Evolutionary conservation across 768 basidiomycete genomes (phyloP), one percentile per base, ranked within the genome.

Genomic region (Mycena rebaudengoi): DNA sequence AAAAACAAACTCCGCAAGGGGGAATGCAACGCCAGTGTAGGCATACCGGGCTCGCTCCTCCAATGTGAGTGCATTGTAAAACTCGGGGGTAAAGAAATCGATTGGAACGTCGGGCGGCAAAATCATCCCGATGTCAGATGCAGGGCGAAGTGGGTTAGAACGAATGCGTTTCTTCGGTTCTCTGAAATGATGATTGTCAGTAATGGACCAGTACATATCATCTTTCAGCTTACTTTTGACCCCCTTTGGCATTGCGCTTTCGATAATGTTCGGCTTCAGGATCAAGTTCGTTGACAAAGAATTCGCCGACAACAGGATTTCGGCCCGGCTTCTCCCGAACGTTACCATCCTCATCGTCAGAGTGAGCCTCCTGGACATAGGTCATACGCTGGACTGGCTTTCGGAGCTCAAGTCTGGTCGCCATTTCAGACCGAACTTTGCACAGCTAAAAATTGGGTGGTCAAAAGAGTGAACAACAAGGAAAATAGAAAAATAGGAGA

Each of bases 191-290:
- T 4, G 33, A 30, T 30, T 41, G 21, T 21, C n/a, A 59, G 18
- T 44, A 3, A n/a, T 35, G 32, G 18, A 32, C 23, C 32, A 5
- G 28, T 14, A 23, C 41, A n/a, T 12, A 2, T 5, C 6, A 12
- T 16, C 1, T 54, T 14, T 26, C 12, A 14, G 44, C 44, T 2
- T 62, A 49, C 53, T 26, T 49, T 20, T 62, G 61, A 18, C 45
- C 61, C 8, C 28, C 7, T 20, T 55, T 54, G 21, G 21, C n/a
- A 29, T 54, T 62, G 14, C 62, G 62, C 41, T 48, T 44, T 3
- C 51, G 33, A 39, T 62, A 62, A 20, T 7, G 20, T n/a, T 62
- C 60, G 1, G 60, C 44, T 3, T 10, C 35, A 5, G 20, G 23
- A 21, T 51, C 33, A 3, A 37, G 25, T 12, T 44, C 54, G 8